Conservation (phyloP, 306 rosid species). For the Begonia loranthoides region DNA sequence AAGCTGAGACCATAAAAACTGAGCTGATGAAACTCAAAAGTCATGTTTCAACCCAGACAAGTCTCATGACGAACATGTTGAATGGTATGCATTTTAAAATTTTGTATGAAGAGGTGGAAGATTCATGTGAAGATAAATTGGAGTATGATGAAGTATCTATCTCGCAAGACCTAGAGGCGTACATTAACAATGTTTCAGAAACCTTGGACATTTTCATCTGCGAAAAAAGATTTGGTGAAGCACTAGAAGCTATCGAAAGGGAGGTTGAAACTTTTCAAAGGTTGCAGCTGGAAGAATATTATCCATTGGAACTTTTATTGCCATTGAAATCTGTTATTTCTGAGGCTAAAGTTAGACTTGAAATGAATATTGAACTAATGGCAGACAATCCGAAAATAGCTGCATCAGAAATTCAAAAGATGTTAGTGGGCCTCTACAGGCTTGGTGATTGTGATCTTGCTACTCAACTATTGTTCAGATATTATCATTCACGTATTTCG, state of each 20-base stretch:
- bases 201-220: conserved; percentile 39
- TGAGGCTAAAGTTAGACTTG: conserved; percentile 34
- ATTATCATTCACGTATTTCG: conserved; percentile 35
- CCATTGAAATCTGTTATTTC: conserved; percentile 26
- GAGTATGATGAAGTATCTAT: conserved; percentile 8
- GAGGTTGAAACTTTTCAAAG: conserved; percentile 36
- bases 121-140: conserved; percentile 18
- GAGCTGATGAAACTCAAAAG: conserved; percentile 48
- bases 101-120: conserved; percentile 18
- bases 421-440: conserved; percentile 34
- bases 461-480: conserved; percentile 29
- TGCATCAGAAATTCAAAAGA: conserved; percentile 37
- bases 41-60: conserved; percentile 39
- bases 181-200: conserved; percentile 31
- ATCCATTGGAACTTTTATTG: conserved; percentile 13
- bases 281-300: conserved; percentile 21
- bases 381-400: conserved; percentile 33
- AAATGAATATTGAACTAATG: conserved; percentile 16
- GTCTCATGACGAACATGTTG: conserved; percentile 30
- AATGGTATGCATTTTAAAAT: conserved; percentile 34
- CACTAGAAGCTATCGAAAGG: conserved; percentile 32
- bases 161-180: conserved; percentile 31
- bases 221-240: conserved; percentile 54
- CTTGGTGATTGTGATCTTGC: conserved; percentile 50
- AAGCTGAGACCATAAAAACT: conserved; percentile 33